These are phyloP conservation scores for Apiospora pterosperma DNA, from an alignment of 2,329 filamentous ascomycete species.

Conservation along the genomic window DNA sequence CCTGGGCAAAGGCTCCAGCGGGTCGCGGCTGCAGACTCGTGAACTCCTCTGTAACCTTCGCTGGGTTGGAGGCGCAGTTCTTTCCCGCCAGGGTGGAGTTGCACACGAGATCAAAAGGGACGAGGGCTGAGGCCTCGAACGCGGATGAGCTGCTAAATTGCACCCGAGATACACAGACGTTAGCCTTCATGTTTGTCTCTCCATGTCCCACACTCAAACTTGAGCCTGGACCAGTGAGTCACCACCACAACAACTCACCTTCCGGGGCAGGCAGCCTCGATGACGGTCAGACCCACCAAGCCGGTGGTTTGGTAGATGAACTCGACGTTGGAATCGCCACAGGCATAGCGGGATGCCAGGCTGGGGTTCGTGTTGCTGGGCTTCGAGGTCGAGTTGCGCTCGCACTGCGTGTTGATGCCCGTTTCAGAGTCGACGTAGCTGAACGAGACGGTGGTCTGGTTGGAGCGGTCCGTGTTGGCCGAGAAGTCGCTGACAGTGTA, in stretches of 20 bases:
- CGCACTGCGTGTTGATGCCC: constrained; percentile 22
- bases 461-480: constrained; percentile 15
- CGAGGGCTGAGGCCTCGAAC: constrained; percentile 19
- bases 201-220: neutral
- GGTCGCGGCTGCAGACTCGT: constrained; percentile 5
- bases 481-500: constrained; percentile 23
- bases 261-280: constrained; percentile 23
- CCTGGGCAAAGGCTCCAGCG: neutral
- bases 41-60: constrained; percentile 6
- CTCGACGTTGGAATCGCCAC: constrained; percentile 20
- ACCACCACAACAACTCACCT: constrained; percentile 13
- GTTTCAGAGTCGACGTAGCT: constrained; percentile 22
- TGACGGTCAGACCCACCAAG: constrained; percentile 21
- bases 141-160: neutral
- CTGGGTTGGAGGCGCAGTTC: neutral
- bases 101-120: constrained; percentile 7
- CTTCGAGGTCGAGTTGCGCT: constrained; percentile 23
- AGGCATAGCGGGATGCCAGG: constrained; percentile 21
- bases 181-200: neutral
- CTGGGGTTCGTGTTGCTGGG: constrained; percentile 10
- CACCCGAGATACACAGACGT: neutral
- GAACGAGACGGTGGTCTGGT: constrained; percentile 20
- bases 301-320: constrained; percentile 28
- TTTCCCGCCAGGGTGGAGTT: neutral
- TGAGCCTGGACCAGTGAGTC: neutral